These are phyloP conservation scores for Dissophora globulifera DNA, from an alignment of 192 early-diverging fungal species.

Conservation along the genomic window DNA sequence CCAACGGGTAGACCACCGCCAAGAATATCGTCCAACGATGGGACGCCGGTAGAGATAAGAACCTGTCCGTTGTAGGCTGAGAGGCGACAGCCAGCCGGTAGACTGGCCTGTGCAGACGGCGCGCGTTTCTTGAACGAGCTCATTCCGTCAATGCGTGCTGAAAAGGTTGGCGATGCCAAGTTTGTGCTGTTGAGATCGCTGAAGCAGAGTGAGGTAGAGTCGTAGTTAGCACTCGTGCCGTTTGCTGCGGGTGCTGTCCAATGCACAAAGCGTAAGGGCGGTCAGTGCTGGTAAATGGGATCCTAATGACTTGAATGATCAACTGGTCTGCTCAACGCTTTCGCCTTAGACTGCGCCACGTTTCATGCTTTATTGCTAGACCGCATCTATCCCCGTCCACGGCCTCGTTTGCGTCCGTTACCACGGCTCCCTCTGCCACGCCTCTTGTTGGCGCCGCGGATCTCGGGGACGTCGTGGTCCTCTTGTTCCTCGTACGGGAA, in stretches of 20 bases:
- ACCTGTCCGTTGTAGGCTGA: slow-evolving; percentile 83
- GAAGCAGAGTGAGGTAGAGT: too few relatives aligned
- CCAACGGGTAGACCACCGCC: slow-evolving; percentile 92
- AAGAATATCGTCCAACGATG: slow-evolving; percentile 85
- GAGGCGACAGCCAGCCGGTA: slow-evolving; percentile 76
- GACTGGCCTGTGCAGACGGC: slow-evolving; percentile 65
- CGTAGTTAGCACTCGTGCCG: too few relatives aligned
- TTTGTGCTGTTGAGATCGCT: too few relatives aligned
- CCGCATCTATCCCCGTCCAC: neutral
- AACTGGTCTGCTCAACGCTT: too few relatives aligned
- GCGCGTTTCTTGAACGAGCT: slow-evolving; percentile 66
- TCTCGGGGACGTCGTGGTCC: neutral
- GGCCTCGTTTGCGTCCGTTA: neutral
- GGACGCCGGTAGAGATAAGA: slow-evolving; percentile 84
- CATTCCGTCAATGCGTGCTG: too few relatives aligned
- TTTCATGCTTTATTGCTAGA: neutral
- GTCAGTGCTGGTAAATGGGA: too few relatives aligned
- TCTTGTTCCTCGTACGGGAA: slow-evolving; percentile 34
- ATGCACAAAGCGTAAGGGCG: too few relatives aligned
- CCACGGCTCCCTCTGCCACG: slow-evolving; percentile 6
- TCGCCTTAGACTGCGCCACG: neutral
- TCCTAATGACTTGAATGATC: too few relatives aligned
- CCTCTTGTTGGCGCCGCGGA: neutral
- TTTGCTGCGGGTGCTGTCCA: too few relatives aligned
- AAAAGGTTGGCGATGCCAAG: neutral